A percentile compares a stretch with the other conserved stretches of the same genome.
phyloP scores from a whole-genome alignment of 441 rosid species.

The Hypseocharis bilobata region DNA sequence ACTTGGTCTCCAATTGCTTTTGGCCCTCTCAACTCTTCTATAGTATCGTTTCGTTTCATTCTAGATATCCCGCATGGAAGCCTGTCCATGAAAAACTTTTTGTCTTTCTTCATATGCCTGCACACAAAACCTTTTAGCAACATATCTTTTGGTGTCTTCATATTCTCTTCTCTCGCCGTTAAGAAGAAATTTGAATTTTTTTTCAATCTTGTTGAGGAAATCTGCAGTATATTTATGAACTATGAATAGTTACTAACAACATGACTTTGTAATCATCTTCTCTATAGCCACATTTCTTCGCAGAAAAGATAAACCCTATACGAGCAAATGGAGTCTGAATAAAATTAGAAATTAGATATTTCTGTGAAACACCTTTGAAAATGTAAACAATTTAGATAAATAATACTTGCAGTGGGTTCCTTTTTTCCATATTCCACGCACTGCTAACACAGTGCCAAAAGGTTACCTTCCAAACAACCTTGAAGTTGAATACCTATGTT shows the following conservation, averaged over 20 bases:
- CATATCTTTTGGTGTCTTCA: background rate
- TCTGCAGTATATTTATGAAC: too few relatives aligned
- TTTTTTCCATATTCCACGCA: too few relatives aligned
- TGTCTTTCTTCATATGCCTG: slow-evolving; percentile 39
- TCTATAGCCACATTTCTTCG: background rate
- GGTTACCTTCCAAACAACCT: too few relatives aligned
- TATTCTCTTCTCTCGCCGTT: too few relatives aligned
- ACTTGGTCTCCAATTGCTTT: slow-evolving; percentile 19
- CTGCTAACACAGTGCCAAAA: too few relatives aligned
- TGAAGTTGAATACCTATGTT: too few relatives aligned
- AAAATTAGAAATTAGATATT: too few relatives aligned
- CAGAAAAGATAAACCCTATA: background rate
- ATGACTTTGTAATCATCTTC: background rate
- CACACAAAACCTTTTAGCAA: background rate
- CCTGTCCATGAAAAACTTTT: slow-evolving; percentile 36
- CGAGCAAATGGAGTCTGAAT: background rate
- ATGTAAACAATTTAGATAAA: too few relatives aligned
- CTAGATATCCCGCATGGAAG: slow-evolving; percentile 42
- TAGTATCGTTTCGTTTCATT: slow-evolving; percentile 35
- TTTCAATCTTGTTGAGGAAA: too few relatives aligned
- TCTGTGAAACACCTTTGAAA: too few relatives aligned
- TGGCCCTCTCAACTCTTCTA: slow-evolving; percentile 35
- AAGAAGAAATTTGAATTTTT: too few relatives aligned
- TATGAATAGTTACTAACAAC: background rate
- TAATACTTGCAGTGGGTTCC: too few relatives aligned